phyloP scores from a whole-genome alignment of 345 rosid genomes.

The Reutealis trisperma region DNA sequence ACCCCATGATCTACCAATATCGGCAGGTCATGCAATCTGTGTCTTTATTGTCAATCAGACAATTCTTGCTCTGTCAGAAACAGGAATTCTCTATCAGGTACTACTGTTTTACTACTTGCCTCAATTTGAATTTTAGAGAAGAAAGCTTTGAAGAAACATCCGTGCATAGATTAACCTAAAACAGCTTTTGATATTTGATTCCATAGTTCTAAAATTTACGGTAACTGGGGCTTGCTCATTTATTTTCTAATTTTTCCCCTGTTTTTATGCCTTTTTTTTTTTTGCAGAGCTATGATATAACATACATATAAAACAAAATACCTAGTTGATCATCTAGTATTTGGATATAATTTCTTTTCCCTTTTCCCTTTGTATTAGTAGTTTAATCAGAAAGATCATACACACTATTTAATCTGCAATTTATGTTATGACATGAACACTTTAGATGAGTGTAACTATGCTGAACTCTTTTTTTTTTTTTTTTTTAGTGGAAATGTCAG shows the following conservation, averaged over 20 bases:
- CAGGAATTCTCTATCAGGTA: constrained; percentile 65
- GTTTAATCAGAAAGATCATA: neutral
- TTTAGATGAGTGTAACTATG: neutral
- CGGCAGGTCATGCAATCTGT: constrained; percentile 48
- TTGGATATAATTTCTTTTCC: neutral
- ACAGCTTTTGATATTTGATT: neutral
- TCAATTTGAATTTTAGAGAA: neutral
- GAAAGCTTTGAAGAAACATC: neutral
- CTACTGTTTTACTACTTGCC: neutral
- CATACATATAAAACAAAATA: neutral
- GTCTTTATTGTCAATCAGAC: constrained; percentile 60
- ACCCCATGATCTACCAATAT: constrained; percentile 54
- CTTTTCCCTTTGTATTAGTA: neutral
- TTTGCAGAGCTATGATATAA: neutral
- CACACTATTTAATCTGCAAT: neutral
- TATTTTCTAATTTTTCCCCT: neutral
- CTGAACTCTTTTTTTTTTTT: neutral
- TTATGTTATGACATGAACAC: too few species aligned
- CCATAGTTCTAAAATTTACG: too few species aligned
- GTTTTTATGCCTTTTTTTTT: neutral
- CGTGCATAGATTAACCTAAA: neutral
- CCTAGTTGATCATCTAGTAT: neutral
- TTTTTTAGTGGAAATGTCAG: neutral
- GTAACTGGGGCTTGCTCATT: too few species aligned
- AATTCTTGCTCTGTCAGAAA: constrained; percentile 60